Evolutionary conservation across 768 basidiomycete species (phyloP), one percentile per base, ranked within the genome.

Genomic region (Kwoniella sp.): DNA sequence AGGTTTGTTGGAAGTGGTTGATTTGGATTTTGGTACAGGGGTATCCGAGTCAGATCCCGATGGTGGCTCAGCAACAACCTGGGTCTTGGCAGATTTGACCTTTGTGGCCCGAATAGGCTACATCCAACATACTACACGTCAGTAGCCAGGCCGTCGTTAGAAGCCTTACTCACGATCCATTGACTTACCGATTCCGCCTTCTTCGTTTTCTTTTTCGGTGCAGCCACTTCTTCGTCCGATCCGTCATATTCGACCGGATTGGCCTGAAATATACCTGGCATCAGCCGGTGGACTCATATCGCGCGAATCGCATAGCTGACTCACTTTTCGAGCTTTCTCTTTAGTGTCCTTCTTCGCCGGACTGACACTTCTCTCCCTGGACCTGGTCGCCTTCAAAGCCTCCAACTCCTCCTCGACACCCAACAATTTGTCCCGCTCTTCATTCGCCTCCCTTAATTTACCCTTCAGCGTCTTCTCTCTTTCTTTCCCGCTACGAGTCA

Each of bases 391-490:
- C 61, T 23, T 61, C 63, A 58, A 47, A 26, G 11, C 37, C 56
- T 31, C 61, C 29, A 57, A 30, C 62, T 63, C 68, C 66, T 55
- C 57, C 47, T 75, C 74, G 12, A 77, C 45, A 5, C 50, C 61
- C 2, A 48, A 38, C 23, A 71, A 34, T 26, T 59, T 61, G 25
- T 70, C 74, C 29, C 53, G 50, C 45, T 74, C 64, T 22, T 67
- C 71, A 12, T 30, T 63, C 1, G 71, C 70, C 20, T 66, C 71
- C 41, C 63, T 68, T 26, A 73, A 25, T 59, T 71, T 74, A 4
- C 55, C 41, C 65, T 74, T 75, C 28, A 76, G 56, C 0, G 61
- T 64, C 38, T 67, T 66, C 47, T 76, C 77, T 61, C 71, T 55
- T 37, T 73, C 72, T 53, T 65, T 68, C n/a, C 63, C 59, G 12